Evolutionary conservation across 306 rosid species (phyloP).

Genomic region (Sicyos baderoa): DNA sequence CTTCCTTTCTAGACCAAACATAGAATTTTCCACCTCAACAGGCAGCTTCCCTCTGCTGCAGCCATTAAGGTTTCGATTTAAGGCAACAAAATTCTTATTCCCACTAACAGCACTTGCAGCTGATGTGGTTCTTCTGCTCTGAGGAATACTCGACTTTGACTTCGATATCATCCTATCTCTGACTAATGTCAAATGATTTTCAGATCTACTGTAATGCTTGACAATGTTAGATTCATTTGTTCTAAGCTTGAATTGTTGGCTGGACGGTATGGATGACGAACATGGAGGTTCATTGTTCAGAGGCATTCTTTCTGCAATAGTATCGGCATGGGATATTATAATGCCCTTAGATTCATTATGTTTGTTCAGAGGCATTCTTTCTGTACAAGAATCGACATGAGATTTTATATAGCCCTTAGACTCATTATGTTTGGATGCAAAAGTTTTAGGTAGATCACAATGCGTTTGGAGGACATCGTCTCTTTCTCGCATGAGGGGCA

Average conservation of each 20-base stretch:
- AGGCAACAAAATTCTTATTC: conserved; percentile 62
- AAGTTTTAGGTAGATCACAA: conserved; percentile 25
- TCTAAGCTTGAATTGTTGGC: conserved; percentile 29
- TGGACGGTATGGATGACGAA: conserved; percentile 24
- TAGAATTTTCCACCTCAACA: conserved; percentile 40
- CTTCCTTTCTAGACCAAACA: conserved; percentile 48
- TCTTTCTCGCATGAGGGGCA: conserved; percentile 27
- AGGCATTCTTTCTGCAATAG: conserved; percentile 29
- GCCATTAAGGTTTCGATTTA: conserved; percentile 54
- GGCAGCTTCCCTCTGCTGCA: conserved; percentile 39
- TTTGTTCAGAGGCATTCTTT: conserved; percentile 30
- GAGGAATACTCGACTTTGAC: conserved; percentile 34
- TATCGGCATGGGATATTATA: conserved; percentile 23
- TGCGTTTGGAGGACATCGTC: conserved; percentile 34
- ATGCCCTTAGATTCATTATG: conserved; percentile 27
- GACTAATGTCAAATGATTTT: conserved; percentile 29
- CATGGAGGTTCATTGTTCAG: conserved; percentile 32
- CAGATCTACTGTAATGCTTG: conserved; percentile 39
- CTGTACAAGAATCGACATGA: conserved; percentile 27
- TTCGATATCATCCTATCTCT: conserved; percentile 35
- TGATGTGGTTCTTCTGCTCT: conserved; percentile 42
- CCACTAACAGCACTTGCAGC: conserved; percentile 32
- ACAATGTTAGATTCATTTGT: conserved; percentile 33
- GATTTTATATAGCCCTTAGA: conserved; percentile 15
- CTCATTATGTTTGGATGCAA: conserved; percentile 32